Evolutionary conservation across 1,139 yeast genomes (phyloP).

Genomic region (Lodderomyces margitis): DNA sequence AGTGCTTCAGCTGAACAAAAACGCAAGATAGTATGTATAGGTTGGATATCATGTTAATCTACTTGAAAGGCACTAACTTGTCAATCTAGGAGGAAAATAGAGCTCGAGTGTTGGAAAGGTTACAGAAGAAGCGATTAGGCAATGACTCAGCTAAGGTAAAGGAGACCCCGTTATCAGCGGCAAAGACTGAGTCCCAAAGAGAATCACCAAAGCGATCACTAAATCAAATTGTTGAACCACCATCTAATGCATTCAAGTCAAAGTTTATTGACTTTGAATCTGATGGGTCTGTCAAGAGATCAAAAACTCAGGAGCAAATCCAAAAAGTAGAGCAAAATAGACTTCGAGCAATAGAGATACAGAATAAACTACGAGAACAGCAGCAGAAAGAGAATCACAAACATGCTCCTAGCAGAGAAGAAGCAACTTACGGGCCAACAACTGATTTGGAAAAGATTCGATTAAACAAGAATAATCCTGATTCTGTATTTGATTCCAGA

Average conservation of each 20-base stretch:
- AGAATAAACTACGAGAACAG: conserved; percentile 35
- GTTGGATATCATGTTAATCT: too few relatives aligned
- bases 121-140: conserved; percentile 39
- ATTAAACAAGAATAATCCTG: conserved; percentile 13
- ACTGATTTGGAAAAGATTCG: conserved; percentile 13
- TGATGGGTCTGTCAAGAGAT: conserved; percentile 17
- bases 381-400: conserved; percentile 16
- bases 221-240: conserved; percentile 12
- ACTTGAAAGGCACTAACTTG: neutral
- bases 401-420: neutral
- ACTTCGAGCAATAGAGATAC: conserved; percentile 54
- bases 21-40: conserved; percentile 4
- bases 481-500: conserved; percentile 10
- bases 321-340: conserved; percentile 57
- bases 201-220: conserved; percentile 10
- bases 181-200: conserved; percentile 4
- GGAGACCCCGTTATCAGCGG: conserved; percentile 1
- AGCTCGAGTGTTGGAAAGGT: conserved; percentile 55
- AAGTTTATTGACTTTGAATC: conserved; percentile 15
- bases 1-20: conserved; percentile 3
- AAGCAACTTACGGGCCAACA: neutral
- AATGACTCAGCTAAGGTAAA: conserved; percentile 16
- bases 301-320: conserved; percentile 51
- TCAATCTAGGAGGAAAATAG: conserved; percentile 52
- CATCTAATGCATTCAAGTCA: conserved; percentile 14